Base-by-base conservation (phyloP, 2,329 filamentous ascomycete genomes). In the Colletotrichum sp. region DNA sequence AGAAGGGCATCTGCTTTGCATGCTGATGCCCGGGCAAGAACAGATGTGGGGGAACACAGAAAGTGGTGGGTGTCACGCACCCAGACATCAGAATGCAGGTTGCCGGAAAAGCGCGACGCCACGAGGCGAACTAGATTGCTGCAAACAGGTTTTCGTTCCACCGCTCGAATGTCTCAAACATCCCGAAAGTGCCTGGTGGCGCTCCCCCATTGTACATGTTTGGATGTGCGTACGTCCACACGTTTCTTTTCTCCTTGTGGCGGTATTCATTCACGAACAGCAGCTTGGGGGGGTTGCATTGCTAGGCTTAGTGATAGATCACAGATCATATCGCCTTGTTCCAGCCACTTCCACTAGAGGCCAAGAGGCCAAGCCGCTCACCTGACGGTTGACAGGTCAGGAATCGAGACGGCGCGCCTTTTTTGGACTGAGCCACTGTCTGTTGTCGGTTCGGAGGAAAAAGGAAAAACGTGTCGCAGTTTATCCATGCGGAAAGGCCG, bases 121-220 rank as follows among this genome's bases (percentile, higher is more conserved):
- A 75, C 73, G 70, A 75, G 73, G 73, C 43, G 48, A 57, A 48
- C 65, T 55, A 59, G 39, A 43, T 63, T 30, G 55, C 63, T 61
- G 70, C 64, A 65, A 73, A 65, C 73, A 75, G 70, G 64, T 75
- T 72, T 72, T 68, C 57, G 70, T 68, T 30, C 39, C 43, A 73
- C 64, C 61, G 59, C 43, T 68, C 66, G 18, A 30, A 14, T 52
- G 72, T 75, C 72, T 75, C 69, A 75, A 71, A 74, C 59, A 57
- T 39, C 6, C 26, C 36, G 34, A 64, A 68, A 26, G 39, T 72
- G 32, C 21, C 28, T 30, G 65, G 69, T 48, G 72, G 72, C 69
- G 55, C 34, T 32, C 68, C 39, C 63, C n/a, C 43, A 52, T 26
- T 21, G 55, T 75, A 21, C 72, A 68, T 43, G 72, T 63, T 67